Evolutionary conservation across 1,139 yeast genomes (phyloP), one percentile per base, ranked within the genome.

Genomic region (Candida frijolesensis): DNA sequence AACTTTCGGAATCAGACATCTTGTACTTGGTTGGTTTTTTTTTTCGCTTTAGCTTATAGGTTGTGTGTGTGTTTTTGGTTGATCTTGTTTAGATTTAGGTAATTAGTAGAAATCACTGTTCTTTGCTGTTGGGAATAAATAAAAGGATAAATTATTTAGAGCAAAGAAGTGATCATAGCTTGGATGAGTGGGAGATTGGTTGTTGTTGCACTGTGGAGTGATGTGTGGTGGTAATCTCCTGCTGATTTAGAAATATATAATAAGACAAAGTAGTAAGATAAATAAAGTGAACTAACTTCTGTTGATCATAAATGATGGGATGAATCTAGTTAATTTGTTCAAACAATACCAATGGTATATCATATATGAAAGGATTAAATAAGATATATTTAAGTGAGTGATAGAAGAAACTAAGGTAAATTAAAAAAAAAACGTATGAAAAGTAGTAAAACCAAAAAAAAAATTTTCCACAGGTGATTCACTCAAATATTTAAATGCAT

Each of bases 1-100:
- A 71, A 57, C 76, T 72, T 60, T 76, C 80, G 22, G 73, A 63
- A 60, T 76, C 80, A 47, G 83, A 76, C 83, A 79, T 79, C 6
- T 39, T 40, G 18, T 34, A 38, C 34, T 5, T 37, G 15, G 34
- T 22, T 29, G 25, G 6, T 22, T 39, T n/a, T 37, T 35, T 42
- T 37, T 25, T 34, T 42, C n/a, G 22, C 4, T n/a, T 27, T 11
- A 32, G n/a, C 16, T 12, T 25, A 25, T 44, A 12, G 22, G 11
- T 39, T 39, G 38, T 16, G 14, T 37, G 38, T 27, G 25, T 37
- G 22, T 35, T 8, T 16, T 11, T 35, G 40, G 22, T 19, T 19
- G 22, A 19, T 19, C 22, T 19, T 19, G 22, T 19, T 4, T 19
- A 19, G 12, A 11, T 33, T 27, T 40, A 29, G 30, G 19, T 39